phyloP scores from a whole-genome alignment of 306 rosid species.

The Castanea sativa region DNA sequence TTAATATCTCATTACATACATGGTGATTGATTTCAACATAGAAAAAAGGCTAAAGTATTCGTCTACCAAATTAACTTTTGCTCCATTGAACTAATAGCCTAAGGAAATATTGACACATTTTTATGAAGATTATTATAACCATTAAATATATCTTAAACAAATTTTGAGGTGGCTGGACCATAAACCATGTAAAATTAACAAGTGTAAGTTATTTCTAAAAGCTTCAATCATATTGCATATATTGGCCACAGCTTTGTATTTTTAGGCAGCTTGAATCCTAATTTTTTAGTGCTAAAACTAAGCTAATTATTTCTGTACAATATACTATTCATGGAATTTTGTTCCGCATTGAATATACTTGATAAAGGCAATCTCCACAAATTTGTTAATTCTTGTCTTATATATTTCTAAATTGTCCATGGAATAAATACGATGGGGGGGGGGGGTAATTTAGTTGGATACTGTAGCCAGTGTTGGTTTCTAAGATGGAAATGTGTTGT shows the following conservation, averaged over 20 bases:
- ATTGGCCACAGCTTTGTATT: neutral
- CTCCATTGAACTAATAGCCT: neutral
- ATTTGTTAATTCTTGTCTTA: neutral
- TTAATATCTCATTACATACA: neutral
- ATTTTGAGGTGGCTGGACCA: neutral
- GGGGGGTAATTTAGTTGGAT: neutral
- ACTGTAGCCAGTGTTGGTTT: neutral
- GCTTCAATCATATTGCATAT: neutral
- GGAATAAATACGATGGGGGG: neutral
- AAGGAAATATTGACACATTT: neutral
- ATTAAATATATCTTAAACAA: neutral
- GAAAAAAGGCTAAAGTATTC: neutral
- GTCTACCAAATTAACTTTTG: neutral
- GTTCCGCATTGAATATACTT: neutral
- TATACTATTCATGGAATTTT: neutral
- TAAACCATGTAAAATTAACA: neutral
- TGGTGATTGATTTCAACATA: neutral
- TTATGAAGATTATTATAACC: neutral
- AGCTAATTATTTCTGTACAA: neutral
- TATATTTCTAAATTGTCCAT: neutral
- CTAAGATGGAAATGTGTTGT: neutral
- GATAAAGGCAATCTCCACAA: neutral
- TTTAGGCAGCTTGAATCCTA: neutral
- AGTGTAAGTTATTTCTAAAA: neutral
- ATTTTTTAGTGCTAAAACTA: neutral